Base-by-base conservation (phyloP, 495 filamentous ascomycete genomes). In the Aspergillus carlsbadensis region DNA sequence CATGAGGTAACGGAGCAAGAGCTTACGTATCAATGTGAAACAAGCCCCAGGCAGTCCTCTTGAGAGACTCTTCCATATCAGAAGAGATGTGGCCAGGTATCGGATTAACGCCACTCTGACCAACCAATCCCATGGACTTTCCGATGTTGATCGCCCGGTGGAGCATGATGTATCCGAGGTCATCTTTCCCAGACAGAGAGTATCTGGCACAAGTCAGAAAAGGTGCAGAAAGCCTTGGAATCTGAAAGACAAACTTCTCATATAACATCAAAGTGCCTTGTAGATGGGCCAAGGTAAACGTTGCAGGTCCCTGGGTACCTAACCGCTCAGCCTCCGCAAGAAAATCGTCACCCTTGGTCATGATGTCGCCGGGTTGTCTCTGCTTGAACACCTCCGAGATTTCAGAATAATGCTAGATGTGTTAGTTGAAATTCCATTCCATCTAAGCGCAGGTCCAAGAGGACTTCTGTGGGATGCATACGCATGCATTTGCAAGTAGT, bases 401-500 rank as follows among this genome's bases (percentile, higher is more conserved):
- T 35, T 78, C 76, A 1, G 73, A 78, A 41, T 71, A 78, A 55
- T 75, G 71, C 75, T 78, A 45, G 13, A 21, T 4, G 13, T 24
- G 37, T 47, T 35, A 46, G 10, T 45, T 10, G n/a, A n/a, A n/a
- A n/a, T n/a, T n/a, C n/a, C n/a, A n/a, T n/a, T n/a, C n/a, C n/a
- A n/a, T n/a, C n/a, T n/a, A n/a, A n/a, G n/a, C n/a, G n/a, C n/a
- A n/a, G n/a, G n/a, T n/a, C n/a, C n/a, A n/a, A n/a, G n/a, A n/a
- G n/a, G n/a, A n/a, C n/a, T n/a, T n/a, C n/a, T n/a, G 44, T 7
- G 24, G 35, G 39, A 34, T 18, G 67, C 75, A 47, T 58, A 78
- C 75, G 65, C 75, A 78, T 50, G 75, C 75, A 67, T 74, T 76
- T 22, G 78, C 74, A 46, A 81, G 69, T 48, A 84, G 47, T 13